These are phyloP conservation scores for Tylopilus sp. DNA, from an alignment of 1,284 basidiomycete genomes.

Conservation along the genomic window DNA sequence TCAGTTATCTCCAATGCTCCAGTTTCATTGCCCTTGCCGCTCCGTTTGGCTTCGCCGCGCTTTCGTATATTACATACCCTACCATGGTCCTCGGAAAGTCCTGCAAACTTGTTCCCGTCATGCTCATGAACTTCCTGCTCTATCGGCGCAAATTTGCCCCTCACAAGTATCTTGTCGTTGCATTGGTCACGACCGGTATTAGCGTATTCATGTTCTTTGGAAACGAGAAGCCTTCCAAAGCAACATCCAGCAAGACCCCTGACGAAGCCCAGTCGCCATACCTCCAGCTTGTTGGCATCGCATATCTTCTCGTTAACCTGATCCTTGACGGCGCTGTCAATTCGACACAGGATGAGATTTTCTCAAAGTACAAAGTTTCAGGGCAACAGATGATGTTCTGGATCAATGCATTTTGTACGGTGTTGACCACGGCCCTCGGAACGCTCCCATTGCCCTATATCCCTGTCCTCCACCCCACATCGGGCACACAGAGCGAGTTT, in stretches of 20 bases:
- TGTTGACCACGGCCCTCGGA: slow-evolving; percentile 63
- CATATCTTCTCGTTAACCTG: slow-evolving; percentile 82
- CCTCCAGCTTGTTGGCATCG: slow-evolving; percentile 60
- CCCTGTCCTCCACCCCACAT: slow-evolving; percentile 66
- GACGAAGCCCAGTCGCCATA: slow-evolving; percentile 37
- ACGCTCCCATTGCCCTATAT: slow-evolving; percentile 71
- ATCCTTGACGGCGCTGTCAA: slow-evolving; percentile 92
- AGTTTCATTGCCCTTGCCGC: slow-evolving; percentile 88
- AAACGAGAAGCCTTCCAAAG: slow-evolving; percentile 50
- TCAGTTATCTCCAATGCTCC: slow-evolving; percentile 79
- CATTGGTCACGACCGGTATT: slow-evolving; percentile 90
- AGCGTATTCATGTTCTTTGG: slow-evolving; percentile 93
- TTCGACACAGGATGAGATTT: slow-evolving; percentile 98
- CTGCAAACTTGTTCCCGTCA: slow-evolving; percentile 95
- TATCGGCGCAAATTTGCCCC: slow-evolving; percentile 88
- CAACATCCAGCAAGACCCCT: slow-evolving; percentile 36
- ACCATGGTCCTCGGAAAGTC: slow-evolving; percentile 99
- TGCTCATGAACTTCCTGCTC: slow-evolving; percentile 90
- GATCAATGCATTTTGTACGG: slow-evolving; percentile 85
- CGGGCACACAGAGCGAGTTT: slow-evolving; percentile 62
- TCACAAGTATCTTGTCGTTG: slow-evolving; percentile 93
- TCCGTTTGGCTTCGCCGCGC: slow-evolving; percentile 92
- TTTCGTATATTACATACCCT: slow-evolving; percentile 96
- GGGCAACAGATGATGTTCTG: slow-evolving; percentile 99
- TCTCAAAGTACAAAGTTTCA: slow-evolving; percentile 70